phyloP scores from a whole-genome alignment of 2,329 filamentous ascomycete genomes.

The Cercospora zeae-maydis region DNA sequence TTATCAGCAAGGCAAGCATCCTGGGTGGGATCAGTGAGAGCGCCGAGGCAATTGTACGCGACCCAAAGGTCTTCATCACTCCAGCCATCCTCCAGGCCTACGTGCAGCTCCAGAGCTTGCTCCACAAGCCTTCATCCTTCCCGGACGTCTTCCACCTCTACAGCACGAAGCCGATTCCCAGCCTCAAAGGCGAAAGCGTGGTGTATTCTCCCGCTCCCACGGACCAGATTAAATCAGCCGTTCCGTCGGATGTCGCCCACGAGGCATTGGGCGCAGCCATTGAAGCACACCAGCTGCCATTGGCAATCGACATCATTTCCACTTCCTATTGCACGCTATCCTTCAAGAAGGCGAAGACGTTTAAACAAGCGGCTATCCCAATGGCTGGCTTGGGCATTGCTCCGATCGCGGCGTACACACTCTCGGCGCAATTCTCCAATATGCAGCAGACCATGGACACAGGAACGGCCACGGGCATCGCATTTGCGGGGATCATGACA shows the following conservation, averaged over 20 bases:
- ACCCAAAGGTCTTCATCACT: slow-evolving; percentile 77
- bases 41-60: slow-evolving; percentile 67
- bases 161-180: slow-evolving; percentile 74
- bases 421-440: slow-evolving; percentile 64
- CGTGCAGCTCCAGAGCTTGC: slow-evolving; percentile 68
- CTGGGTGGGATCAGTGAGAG: slow-evolving; percentile 49
- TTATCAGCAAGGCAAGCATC: slow-evolving; percentile 37
- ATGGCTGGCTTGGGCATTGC: slow-evolving; percentile 53
- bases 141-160: slow-evolving; percentile 79
- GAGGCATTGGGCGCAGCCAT: slow-evolving; percentile 77
- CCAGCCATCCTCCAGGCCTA: slow-evolving; percentile 69
- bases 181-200: slow-evolving; percentile 50
- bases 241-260: slow-evolving; percentile 67
- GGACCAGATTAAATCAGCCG: slow-evolving; percentile 58
- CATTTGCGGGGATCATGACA: slow-evolving; percentile 74
- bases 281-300: slow-evolving; percentile 69
- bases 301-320: slow-evolving; percentile 73
- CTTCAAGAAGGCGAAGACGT: slow-evolving; percentile 63
- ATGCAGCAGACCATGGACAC: slow-evolving; percentile 76
- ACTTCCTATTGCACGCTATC: slow-evolving; percentile 64
- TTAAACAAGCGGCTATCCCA: slow-evolving; percentile 62
- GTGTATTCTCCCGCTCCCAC: slow-evolving; percentile 63
- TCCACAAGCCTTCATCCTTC: slow-evolving; percentile 71
- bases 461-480: slow-evolving; percentile 68
- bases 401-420: slow-evolving; percentile 65